Evolutionary conservation across 2,329 filamentous ascomycete genomes (phyloP), one percentile per base, ranked within the genome.

Genomic region (Lecanicillium sp.): DNA sequence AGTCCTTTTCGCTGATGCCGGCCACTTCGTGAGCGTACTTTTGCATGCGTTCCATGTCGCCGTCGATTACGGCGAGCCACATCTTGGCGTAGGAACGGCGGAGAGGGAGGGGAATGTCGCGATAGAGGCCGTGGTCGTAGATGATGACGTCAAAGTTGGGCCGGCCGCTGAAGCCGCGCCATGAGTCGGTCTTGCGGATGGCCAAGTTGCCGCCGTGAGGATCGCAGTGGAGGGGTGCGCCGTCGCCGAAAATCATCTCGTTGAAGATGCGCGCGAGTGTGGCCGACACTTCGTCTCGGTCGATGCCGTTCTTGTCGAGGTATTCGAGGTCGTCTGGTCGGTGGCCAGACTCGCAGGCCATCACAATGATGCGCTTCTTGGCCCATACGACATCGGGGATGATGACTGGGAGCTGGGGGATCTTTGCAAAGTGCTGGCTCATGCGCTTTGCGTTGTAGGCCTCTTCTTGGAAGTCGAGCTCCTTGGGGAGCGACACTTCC

Each of bases 141-240:
- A 98, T 73, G 40, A 98, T 83, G 38, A 98, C 76, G 56, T 98
- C 92, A 54, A 98, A 98, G 59, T 96, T 96, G 29, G 79, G 63
- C 4, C 67, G 61, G 32, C 66, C 51, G 11, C 61, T 56, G 4
- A 63, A 71, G 42, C 68, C 67, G 29, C 71, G 66, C 27, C 75
- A 70, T 13, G 59, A 63, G 4, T 71, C 58, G 53, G 90, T 92
- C 57, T 85, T 80, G 30, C 89, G 80, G 44, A 98, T 87, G 16
- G 92, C 89, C 40, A 98, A 83, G 55, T 98, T 98, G 33, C 92
- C 92, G 34, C 89, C 92, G 55, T 98, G 92, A 0, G 92, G 92
- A 56, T 98, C 92, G 63, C 92, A 98, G 64, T 98, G 92, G 29
- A 98, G 67, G 0, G 92, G 88, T 0, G 90, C 90, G 43, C 82